phyloP scores from a whole-genome alignment of 2,329 filamentous ascomycete genomes.

The Penicillium sp. region DNA sequence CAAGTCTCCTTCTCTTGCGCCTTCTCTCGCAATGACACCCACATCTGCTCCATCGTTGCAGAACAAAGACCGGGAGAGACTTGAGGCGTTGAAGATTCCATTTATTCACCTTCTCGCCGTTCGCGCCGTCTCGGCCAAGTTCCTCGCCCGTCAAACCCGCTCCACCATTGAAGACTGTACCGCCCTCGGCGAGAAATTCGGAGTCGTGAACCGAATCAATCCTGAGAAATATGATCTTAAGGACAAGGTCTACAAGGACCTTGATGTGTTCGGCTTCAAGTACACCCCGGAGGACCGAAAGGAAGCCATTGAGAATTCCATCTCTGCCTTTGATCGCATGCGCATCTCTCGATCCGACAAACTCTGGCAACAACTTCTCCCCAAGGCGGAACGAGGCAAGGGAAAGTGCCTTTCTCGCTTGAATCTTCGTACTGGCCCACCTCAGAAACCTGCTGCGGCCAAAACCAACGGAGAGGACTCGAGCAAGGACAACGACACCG shows the following conservation, averaged over 20 bases:
- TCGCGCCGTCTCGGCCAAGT: conserved; percentile 48
- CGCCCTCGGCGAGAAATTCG: conserved; percentile 53
- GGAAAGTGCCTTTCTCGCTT: conserved; percentile 61
- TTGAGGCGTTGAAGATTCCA: conserved; percentile 47
- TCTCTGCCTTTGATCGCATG: conserved; percentile 63
- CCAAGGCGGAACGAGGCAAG: conserved; percentile 60
- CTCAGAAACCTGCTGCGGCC: conserved; percentile 5
- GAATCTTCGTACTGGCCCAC: conserved; percentile 42
- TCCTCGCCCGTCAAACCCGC: conserved; percentile 48
- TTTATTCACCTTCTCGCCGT: conserved; percentile 56
- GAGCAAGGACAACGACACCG: conserved; percentile 41
- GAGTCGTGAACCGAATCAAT: conserved; percentile 49
- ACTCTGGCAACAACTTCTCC: conserved; percentile 62
- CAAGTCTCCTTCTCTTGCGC: conserved; percentile 39
- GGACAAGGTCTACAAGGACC: conserved; percentile 60
- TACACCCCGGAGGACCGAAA: conserved; percentile 60
- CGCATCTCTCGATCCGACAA: conserved; percentile 60
- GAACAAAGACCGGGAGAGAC: conserved; percentile 39
- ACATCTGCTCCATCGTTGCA: conserved; percentile 45
- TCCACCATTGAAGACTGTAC: conserved; percentile 51
- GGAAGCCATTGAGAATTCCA: conserved; percentile 60
- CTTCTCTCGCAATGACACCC: conserved; percentile 38
- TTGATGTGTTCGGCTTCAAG: conserved; percentile 62
- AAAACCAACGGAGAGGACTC: conserved; percentile 41
- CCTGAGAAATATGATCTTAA: conserved; percentile 54